These are phyloP conservation scores for Emiliania huxleyi DNA, from an alignment of 78 protist genomes.

Conservation along the genomic window DNA sequence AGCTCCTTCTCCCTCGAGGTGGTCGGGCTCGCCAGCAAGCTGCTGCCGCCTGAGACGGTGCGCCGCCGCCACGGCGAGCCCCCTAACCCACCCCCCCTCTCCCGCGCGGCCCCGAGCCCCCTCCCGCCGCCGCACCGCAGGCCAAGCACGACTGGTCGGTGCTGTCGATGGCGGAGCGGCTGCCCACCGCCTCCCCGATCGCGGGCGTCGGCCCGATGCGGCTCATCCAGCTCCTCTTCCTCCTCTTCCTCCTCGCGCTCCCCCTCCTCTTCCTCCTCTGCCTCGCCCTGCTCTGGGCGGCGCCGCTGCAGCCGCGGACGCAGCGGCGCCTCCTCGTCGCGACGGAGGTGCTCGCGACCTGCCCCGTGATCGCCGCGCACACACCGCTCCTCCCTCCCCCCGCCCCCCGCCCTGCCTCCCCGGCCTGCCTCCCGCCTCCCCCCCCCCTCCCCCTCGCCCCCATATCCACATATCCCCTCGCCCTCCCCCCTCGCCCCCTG, in stretches of 20 bases:
- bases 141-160: neutral
- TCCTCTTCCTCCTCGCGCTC: neutral
- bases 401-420: no score
- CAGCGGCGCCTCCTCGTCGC: neutral
- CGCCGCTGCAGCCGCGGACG: conserved; percentile 8
- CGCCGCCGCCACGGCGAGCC: no score
- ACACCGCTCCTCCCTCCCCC: no score
- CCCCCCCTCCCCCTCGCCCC: no score
- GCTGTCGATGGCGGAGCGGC: neutral
- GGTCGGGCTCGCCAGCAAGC: neutral
- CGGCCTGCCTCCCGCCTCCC: no score
- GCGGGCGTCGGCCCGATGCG: neutral
- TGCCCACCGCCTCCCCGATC: neutral
- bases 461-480: no score
- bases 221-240: conserved; percentile 14
- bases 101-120: no score
- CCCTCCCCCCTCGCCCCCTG: no score
- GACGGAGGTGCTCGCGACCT: neutral
- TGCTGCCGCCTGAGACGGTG: neutral
- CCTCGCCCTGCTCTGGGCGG: conserved; percentile 35
- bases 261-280: conserved; percentile 22
- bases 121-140: no score
- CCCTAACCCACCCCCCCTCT: no score
- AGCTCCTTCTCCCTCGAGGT: neutral
- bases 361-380: no score